Percentiles rank a stretch among this genome's conserved stretches.
phyloP scores from a whole-genome alignment of 202 grass and related monocot species.

The Musa balbisiana region DNA sequence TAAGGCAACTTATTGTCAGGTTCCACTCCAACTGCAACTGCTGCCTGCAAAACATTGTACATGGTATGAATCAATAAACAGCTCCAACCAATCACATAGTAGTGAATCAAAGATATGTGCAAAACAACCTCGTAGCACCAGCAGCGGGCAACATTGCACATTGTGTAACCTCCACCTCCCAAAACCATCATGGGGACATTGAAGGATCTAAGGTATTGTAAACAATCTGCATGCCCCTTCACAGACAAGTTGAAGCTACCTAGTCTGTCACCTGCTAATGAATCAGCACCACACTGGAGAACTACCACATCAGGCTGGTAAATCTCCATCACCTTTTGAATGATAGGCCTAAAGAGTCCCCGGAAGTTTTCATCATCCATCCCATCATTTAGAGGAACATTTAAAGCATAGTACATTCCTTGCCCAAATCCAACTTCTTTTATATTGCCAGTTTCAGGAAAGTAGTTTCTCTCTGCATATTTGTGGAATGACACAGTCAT shows the following conservation, averaged over 20 bases:
- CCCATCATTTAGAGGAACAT: conserved; percentile 90
- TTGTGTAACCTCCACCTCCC: conserved; percentile 96
- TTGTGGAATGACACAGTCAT: conserved; percentile 99
- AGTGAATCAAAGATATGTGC: neutral
- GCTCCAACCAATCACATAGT: neutral
- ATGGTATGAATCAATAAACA: conserved; percentile 6
- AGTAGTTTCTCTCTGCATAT: conserved; percentile 67
- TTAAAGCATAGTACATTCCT: conserved; percentile 90
- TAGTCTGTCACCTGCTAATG: conserved; percentile 76
- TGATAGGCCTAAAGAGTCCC: conserved; percentile 68
- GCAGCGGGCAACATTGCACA: conserved; percentile 95
- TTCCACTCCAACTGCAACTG: conserved; percentile 96
- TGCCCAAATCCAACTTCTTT: conserved; percentile 60
- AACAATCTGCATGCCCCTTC: conserved; percentile 83
- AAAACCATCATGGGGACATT: conserved; percentile 94
- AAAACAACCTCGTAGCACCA: conserved; percentile 87
- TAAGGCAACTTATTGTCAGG: conserved; percentile 92
- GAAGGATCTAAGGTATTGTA: conserved; percentile 81
- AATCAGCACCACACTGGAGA: conserved; percentile 86
- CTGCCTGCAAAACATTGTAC: conserved; percentile 50
- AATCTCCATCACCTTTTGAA: conserved; percentile 78
- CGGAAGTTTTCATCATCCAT: conserved; percentile 71
- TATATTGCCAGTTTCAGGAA: conserved; percentile 91
- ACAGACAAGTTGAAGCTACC: conserved; percentile 93
- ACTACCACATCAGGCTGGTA: conserved; percentile 86